Base-by-base conservation (phyloP, 2,329 filamentous ascomycete species). In the Macrophomina phaseolina region DNA sequence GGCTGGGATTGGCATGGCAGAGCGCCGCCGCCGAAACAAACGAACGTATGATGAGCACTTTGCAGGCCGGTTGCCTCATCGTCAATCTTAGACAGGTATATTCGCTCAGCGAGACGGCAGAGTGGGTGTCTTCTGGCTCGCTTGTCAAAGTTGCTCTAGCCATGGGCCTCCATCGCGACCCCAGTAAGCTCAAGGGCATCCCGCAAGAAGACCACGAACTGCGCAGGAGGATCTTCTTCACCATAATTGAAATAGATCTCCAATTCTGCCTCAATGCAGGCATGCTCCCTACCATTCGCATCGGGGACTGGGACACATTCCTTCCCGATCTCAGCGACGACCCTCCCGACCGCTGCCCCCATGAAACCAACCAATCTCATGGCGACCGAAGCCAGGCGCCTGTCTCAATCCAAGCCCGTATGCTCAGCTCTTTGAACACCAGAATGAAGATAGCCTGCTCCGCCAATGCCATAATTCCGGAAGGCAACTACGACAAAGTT, bases 181-280 rank as follows among this genome's bases (percentile, higher is more conserved):
- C 80, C 9, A 69, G 70, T 11, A 73, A 72, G 3, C 77, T 80
- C n/a, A 68, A 70, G 1, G 77, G 77, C 30, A 77, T 81, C 56
- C 74, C 75, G 4, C 65, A 69, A 1, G 82, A 74, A 55, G 71
- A 76, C 48, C 68, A 63, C 0, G 81, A 83, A 67, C 80, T 83
- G 73, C 79, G 80, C 9, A 76, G 81, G n/a, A 75, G 81, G 18
- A 62, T 82, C 2, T 83, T 81, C 80, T 74, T 76, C n/a, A 81
- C 80, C 0, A 77, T 82, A 7, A 67, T 82, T 12, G 79, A 83
- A 67, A 68, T 81, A 32, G 78, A 81, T 56, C 67, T 83, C 23
- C 73, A 74, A 61, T 69, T 68, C 12, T 73, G 71, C 1, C 69
- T 73, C 63, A 67, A 67, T 51, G 68, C 67, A 4, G 70, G 70